Percentiles rank a stretch among this genome's conserved stretches.
phyloP scores from a whole-genome alignment of 345 rosid species.

The Anacardium occidentale region DNA sequence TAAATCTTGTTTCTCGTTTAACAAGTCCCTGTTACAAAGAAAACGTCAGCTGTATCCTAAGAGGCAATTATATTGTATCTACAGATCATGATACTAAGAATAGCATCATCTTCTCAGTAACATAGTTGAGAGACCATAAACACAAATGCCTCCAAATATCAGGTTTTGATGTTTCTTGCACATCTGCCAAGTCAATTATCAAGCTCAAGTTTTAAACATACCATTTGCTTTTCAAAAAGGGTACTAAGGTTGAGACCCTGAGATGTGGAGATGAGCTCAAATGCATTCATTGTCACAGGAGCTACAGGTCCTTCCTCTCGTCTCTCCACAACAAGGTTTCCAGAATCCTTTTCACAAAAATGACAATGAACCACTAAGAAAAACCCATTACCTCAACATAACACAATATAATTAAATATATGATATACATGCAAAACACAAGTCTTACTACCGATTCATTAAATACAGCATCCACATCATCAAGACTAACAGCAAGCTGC shows the following conservation, averaged over 20 bases:
- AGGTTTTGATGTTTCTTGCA: not conserved
- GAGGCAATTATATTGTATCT: not conserved
- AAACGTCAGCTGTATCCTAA: slow-evolving; percentile 16
- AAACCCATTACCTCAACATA: slow-evolving; percentile 1
- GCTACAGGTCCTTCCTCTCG: slow-evolving; percentile 63
- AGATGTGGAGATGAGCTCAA: slow-evolving; percentile 93
- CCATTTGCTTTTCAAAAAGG: slow-evolving; percentile 97
- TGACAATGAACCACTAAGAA: slow-evolving; percentile 20
- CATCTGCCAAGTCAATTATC: not conserved
- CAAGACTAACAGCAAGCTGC: slow-evolving; percentile 70
- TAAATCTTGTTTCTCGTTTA: slow-evolving; percentile 87
- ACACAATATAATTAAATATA: not conserved
- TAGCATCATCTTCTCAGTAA: not conserved
- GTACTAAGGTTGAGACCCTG: slow-evolving; percentile 94
- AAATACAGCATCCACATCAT: slow-evolving; percentile 81
- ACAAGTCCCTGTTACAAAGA: slow-evolving; percentile 68
- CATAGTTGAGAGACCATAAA: not conserved
- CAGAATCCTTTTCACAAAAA: slow-evolving; percentile 49
- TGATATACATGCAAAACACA: slow-evolving; percentile 14
- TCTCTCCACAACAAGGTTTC: slow-evolving; percentile 85
- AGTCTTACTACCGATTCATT: slow-evolving; percentile 68
- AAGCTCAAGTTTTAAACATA: slow-evolving; percentile 27
- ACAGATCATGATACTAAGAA: not conserved
- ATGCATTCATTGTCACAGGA: slow-evolving; percentile 93
- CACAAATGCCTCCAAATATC: slow-evolving; percentile 8